Conservation (phyloP, 441 rosid genomes). For the Croton laevigatus region DNA sequence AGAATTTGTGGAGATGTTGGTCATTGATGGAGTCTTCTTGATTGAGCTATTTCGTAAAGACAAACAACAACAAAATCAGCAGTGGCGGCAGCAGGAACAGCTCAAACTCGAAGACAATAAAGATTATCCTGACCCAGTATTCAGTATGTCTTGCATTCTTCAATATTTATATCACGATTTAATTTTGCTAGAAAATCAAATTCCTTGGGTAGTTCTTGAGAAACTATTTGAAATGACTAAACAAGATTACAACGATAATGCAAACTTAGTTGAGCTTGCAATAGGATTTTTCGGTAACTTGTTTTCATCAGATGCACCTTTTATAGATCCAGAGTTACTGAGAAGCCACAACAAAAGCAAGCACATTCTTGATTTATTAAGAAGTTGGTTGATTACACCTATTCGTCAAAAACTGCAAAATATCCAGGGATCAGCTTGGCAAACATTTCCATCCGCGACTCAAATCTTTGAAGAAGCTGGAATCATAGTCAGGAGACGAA, state of each 20-base stretch:
- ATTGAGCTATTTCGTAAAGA: slow-evolving; percentile 21
- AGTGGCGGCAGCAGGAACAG: not conserved
- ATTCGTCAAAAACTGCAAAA: not conserved
- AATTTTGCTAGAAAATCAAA: slow-evolving; percentile 36
- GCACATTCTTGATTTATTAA: slow-evolving; percentile 30
- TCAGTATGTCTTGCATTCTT: slow-evolving; percentile 24
- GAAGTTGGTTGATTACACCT: slow-evolving; percentile 15
- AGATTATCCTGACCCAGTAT: slow-evolving; percentile 22
- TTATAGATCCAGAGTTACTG: not conserved
- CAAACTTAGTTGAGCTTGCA: slow-evolving; percentile 19
- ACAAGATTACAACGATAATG: not conserved
- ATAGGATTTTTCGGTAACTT: slow-evolving; percentile 20
- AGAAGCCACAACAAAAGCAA: not conserved
- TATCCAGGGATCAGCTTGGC: slow-evolving; percentile 9
- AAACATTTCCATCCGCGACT: slow-evolving; percentile 22
- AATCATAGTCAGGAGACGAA: slow-evolving; percentile 17
- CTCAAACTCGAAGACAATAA: no score
- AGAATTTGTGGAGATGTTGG: slow-evolving; percentile 24
- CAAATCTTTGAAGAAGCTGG: slow-evolving; percentile 23
- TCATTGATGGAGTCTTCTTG: slow-evolving; percentile 34
- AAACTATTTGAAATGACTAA: slow-evolving; percentile 18
- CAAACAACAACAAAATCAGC: rapidly evolving
- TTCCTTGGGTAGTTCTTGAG: slow-evolving; percentile 39
- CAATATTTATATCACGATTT: slow-evolving; percentile 30
- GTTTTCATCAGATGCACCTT: slow-evolving; percentile 9